A percentile compares a stretch with the other conserved stretches of the same genome.
Conservation (phyloP, 2,329 filamentous ascomycete genomes). For the Neurospora sp. region DNA sequence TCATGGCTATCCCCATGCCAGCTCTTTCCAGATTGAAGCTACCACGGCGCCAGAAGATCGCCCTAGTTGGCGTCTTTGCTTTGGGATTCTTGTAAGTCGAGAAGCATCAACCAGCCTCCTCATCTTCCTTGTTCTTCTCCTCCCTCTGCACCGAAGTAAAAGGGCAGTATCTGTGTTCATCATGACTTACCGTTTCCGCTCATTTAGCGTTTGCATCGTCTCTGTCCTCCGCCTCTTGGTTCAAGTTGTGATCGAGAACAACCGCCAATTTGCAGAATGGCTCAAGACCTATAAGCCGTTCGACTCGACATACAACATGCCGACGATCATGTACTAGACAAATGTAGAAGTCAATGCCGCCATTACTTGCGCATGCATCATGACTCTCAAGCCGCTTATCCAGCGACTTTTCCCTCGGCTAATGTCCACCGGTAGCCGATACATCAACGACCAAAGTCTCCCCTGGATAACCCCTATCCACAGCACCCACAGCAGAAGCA, state of each 20-base stretch:
- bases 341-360: conserved; percentile 26
- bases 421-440: conserved; percentile 4
- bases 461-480: conserved; percentile 13
- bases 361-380: conserved; percentile 27
- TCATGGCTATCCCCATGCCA: conserved; percentile 18
- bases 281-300: conserved; percentile 1
- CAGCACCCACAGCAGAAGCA: conserved; percentile 2
- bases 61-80: conserved; percentile 16
- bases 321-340: conserved; percentile 25
- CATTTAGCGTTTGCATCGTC: conserved; percentile 25
- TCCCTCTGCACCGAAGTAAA: neutral
- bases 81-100: conserved; percentile 18
- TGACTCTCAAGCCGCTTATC: conserved; percentile 28
- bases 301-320: conserved; percentile 22
- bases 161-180: neutral
- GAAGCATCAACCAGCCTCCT: neutral
- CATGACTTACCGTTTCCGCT: neutral
- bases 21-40: conserved; percentile 14
- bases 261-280: neutral
- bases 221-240: conserved; percentile 23
- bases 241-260: conserved; percentile 14
- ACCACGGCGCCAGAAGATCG: conserved; percentile 16
- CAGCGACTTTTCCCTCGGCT: conserved; percentile 21
- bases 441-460: conserved; percentile 9
- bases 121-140: neutral